These are phyloP conservation scores for Fusarium sambucinum DNA, from an alignment of 2,329 filamentous ascomycete species.

Conservation along the genomic window DNA sequence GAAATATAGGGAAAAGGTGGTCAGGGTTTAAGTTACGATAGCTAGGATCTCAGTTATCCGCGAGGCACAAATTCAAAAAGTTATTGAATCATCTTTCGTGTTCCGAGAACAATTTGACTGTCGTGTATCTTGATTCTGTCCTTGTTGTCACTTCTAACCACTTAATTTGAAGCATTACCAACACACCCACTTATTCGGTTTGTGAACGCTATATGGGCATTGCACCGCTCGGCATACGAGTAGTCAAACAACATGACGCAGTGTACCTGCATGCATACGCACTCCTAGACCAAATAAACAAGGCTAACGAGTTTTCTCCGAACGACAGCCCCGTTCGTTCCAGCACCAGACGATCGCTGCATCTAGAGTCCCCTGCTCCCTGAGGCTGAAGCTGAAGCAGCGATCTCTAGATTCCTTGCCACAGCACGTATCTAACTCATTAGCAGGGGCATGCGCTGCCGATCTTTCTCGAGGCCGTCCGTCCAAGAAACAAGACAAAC, in stretches of 20 bases:
- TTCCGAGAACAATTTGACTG: not conserved
- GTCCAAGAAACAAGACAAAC: conserved; percentile 9
- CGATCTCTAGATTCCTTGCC: conserved; percentile 17
- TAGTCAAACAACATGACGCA: conserved; percentile 3
- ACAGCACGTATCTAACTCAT: conserved; percentile 1
- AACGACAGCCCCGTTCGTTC: conserved; percentile 1
- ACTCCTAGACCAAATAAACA: not conserved
- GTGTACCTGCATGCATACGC: not conserved
- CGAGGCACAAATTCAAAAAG: conserved; percentile 22
- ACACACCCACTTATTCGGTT: not conserved
- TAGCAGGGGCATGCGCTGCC: conserved; percentile 8
- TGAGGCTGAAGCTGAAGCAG: conserved; percentile 28
- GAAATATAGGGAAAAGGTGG: conserved; percentile 33
- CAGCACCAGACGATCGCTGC: conserved; percentile 5
- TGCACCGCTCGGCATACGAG: not conserved
- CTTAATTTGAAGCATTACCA: conserved; percentile 1
- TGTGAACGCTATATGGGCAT: not conserved
- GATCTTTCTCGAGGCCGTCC: conserved; percentile 24
- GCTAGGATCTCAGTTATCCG: conserved; percentile 9
- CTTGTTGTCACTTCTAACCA: conserved; percentile 1
- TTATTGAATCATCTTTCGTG: conserved; percentile 1
- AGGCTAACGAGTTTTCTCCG: conserved; percentile 6
- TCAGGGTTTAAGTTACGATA: conserved; percentile 4
- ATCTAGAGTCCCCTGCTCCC: not conserved
- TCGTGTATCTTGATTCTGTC: not conserved